These are phyloP conservation scores for Hirschfeldia incana DNA, from an alignment of 345 rosid genomes.

Conservation along the genomic window DNA sequence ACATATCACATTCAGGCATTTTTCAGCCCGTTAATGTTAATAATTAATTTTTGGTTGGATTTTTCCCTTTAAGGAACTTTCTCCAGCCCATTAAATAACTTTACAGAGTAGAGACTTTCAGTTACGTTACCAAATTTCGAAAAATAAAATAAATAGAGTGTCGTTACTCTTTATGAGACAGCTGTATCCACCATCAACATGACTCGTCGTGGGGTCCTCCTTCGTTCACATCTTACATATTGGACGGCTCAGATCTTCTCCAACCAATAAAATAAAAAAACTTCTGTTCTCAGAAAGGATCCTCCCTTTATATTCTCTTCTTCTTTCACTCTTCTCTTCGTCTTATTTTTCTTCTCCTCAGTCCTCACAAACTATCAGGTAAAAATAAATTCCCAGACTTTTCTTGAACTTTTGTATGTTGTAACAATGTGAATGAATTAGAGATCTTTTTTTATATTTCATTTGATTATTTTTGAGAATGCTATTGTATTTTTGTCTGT, in stretches of 20 bases:
- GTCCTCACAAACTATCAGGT: background rate
- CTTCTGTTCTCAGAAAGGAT: conserved; percentile 2
- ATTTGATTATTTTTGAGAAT: background rate
- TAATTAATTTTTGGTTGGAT: background rate
- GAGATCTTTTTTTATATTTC: background rate
- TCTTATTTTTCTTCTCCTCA: conserved; percentile 5
- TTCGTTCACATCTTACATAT: background rate
- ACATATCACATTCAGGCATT: background rate
- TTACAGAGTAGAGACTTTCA: conserved; percentile 14
- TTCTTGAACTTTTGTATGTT: background rate
- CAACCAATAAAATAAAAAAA: background rate
- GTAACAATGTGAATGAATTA: background rate
- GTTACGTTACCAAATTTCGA: conserved; percentile 23
- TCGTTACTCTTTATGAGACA: conserved; percentile 23
- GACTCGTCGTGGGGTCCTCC: conserved; percentile 36
- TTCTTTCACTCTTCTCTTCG: conserved; percentile 8
- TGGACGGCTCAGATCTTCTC: conserved; percentile 25
- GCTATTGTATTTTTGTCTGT: background rate
- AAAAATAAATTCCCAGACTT: background rate
- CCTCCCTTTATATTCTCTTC: background rate
- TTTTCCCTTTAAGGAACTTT: background rate
- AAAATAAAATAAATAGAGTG: background rate
- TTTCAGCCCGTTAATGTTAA: background rate
- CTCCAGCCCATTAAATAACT: conserved; percentile 26
- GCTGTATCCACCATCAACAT: conserved; percentile 34